A percentile compares a stretch with the other conserved stretches of the same genome.
phyloP scores from a whole-genome alignment of 768 basidiomycete genomes.

The Pleurotus sapidus region DNA sequence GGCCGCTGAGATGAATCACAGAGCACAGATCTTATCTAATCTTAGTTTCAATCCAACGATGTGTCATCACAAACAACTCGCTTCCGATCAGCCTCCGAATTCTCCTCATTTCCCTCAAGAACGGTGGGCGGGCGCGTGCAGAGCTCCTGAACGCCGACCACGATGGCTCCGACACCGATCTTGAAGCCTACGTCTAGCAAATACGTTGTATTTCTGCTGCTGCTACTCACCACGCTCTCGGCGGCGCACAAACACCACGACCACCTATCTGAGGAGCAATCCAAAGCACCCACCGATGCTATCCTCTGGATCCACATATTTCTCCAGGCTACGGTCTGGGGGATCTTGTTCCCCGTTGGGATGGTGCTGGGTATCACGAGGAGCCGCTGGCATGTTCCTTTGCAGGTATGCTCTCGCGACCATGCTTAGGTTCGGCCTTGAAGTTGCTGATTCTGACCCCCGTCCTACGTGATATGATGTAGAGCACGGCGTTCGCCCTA shows the following conservation, averaged over 20 bases:
- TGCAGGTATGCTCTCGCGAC: conserved; percentile 55
- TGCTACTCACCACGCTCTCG: conserved; percentile 19
- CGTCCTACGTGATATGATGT: not conserved
- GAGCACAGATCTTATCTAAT: too few relatives aligned
- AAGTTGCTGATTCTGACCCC: not conserved
- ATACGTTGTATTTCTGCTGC: conserved; percentile 12
- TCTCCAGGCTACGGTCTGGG: conserved; percentile 80
- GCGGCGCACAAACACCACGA: conserved; percentile 64
- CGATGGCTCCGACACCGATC: not conserved
- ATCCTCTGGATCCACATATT: conserved; percentile 83
- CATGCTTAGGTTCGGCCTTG: not conserved
- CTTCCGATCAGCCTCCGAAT: too few relatives aligned
- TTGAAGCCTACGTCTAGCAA: not conserved
- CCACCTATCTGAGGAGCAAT: conserved; percentile 58
- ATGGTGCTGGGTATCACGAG: conserved; percentile 75
- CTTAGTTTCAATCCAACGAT: too few relatives aligned
- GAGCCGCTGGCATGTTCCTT: conserved; percentile 88
- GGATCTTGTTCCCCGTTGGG: conserved; percentile 80
- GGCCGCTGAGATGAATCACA: too few relatives aligned
- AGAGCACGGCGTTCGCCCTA: conserved; percentile 68
- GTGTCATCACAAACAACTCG: too few relatives aligned
- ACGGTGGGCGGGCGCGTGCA: not conserved
- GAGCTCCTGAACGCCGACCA: not conserved
- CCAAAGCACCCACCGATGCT: conserved; percentile 66
- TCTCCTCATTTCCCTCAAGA: not conserved